A percentile compares a stretch with the other conserved stretches of the same genome.
phyloP scores from a whole-genome alignment of 2,329 filamentous ascomycete genomes.

The Polytolypa hystricis region DNA sequence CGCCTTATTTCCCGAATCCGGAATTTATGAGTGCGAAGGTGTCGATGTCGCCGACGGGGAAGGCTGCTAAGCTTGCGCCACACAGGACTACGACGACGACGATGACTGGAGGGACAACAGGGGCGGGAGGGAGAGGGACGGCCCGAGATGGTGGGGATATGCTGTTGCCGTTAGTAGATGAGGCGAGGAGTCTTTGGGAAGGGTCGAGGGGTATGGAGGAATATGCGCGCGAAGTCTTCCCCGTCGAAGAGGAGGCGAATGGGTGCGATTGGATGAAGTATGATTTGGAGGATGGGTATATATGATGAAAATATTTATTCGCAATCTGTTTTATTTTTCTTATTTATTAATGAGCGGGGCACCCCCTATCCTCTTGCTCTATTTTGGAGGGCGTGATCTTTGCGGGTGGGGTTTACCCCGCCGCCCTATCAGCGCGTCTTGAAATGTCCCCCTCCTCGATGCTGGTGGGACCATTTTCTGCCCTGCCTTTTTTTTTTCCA shows the following conservation, averaged over 20 bases:
- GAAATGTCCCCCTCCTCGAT: no score
- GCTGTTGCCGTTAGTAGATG: conserved; percentile 58
- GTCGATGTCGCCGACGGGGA: conserved; percentile 29
- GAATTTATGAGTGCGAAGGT: conserved; percentile 36
- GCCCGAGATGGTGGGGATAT: conserved; percentile 44
- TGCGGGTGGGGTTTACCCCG: no score
- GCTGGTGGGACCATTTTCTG: no score
- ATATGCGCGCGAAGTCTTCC: conserved; percentile 89
- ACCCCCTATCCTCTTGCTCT: no score
- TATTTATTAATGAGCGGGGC: no score
- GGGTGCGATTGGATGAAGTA: conserved; percentile 79
- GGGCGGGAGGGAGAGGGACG: conserved; percentile 29
- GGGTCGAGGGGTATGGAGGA: conserved; percentile 84
- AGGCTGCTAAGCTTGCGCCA: conserved; percentile 13
- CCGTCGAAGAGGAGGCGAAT: conserved; percentile 87
- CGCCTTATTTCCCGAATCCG: conserved; percentile 53
- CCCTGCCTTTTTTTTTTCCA: no score
- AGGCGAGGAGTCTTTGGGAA: conserved; percentile 78
- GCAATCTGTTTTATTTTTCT: neutral
- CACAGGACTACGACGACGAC: no score
- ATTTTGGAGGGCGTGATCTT: no score
- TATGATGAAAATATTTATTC: neutral
- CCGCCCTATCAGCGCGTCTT: no score
- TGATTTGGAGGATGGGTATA: neutral
- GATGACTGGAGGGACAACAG: conserved; percentile 14